phyloP scores from a whole-genome alignment of 139 green algal genomes.

The Chlamydomonas sp. region DNA sequence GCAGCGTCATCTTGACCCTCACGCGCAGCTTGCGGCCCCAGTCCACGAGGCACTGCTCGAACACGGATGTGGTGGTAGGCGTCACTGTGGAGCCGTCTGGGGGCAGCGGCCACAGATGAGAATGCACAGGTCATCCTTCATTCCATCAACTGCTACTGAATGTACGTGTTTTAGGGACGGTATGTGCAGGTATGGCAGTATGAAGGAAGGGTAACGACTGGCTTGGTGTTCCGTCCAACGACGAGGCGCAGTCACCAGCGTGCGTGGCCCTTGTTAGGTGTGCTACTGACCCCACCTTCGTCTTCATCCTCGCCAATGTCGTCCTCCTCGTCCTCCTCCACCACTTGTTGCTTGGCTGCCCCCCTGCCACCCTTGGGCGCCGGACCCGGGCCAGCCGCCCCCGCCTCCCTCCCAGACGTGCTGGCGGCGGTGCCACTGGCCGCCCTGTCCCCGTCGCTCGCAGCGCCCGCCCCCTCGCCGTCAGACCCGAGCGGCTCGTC shows the following conservation, averaged over 20 bases:
- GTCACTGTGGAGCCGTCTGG: conserved; percentile 9
- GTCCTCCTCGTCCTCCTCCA: background rate
- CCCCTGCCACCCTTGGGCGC: background rate
- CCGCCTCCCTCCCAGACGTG: background rate
- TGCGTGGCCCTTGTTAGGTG: background rate
- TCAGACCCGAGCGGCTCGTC: background rate
- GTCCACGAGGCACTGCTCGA: conserved; percentile 49
- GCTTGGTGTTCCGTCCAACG: too few relatives aligned
- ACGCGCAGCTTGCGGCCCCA: conserved; percentile 33
- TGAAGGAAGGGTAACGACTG: too few relatives aligned
- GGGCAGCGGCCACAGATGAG: background rate
- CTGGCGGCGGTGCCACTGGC: background rate
- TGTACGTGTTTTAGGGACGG: too few relatives aligned
- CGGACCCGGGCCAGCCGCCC: too few relatives aligned
- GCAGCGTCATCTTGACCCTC: conserved; percentile 48
- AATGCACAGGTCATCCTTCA: background rate
- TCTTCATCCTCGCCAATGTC: conserved; percentile 7
- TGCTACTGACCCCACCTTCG: background rate
- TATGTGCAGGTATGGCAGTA: too few relatives aligned
- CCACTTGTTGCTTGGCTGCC: background rate
- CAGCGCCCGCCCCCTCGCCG: background rate
- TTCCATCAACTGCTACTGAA: too few relatives aligned
- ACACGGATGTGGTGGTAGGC: conserved; percentile 20
- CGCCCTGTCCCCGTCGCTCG: background rate
- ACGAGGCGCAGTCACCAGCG: background rate